Conservation (phyloP, 139 green algal genomes). For the Chlorella sp. region DNA sequence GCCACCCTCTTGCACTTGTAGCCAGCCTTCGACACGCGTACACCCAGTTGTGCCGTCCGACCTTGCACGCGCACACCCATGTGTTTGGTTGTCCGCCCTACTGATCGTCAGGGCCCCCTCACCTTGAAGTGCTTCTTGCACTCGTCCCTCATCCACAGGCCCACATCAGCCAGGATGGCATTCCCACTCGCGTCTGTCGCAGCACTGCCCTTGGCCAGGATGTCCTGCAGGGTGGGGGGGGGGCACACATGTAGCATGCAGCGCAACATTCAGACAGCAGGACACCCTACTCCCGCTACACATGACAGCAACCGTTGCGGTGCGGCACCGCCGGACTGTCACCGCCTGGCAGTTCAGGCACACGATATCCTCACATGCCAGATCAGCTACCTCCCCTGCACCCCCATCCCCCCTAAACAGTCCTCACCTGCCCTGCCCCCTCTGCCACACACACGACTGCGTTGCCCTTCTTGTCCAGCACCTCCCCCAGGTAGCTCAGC, state of each 20-base stretch:
- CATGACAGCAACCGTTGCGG: too few relatives aligned
- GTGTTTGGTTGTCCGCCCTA: too few relatives aligned
- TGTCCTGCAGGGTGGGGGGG: too few relatives aligned
- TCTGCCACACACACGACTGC: slow-evolving; percentile 87
- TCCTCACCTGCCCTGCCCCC: slow-evolving; percentile 84
- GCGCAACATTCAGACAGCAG: too few relatives aligned
- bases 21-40: too few relatives aligned
- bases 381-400: not conserved
- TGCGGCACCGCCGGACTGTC: too few relatives aligned
- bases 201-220: slow-evolving; percentile 50
- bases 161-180: slow-evolving; percentile 31
- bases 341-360: slow-evolving; percentile 71
- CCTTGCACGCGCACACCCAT: too few relatives aligned
- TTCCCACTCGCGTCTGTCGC: not conserved
- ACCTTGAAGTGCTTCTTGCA: slow-evolving; percentile 53
- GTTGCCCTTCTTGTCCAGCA: slow-evolving; percentile 75
- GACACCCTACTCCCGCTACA: too few relatives aligned
- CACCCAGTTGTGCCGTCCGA: too few relatives aligned
- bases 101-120: not conserved
- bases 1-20: too few relatives aligned
- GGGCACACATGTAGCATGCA: too few relatives aligned
- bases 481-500: slow-evolving; percentile 38
- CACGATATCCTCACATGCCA: slow-evolving; percentile 24
- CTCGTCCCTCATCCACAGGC: slow-evolving; percentile 51
- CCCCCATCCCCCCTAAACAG: slow-evolving; percentile 20